Conservation (phyloP, 1,284 basidiomycete genomes). For the Psilocybe mexicana region DNA sequence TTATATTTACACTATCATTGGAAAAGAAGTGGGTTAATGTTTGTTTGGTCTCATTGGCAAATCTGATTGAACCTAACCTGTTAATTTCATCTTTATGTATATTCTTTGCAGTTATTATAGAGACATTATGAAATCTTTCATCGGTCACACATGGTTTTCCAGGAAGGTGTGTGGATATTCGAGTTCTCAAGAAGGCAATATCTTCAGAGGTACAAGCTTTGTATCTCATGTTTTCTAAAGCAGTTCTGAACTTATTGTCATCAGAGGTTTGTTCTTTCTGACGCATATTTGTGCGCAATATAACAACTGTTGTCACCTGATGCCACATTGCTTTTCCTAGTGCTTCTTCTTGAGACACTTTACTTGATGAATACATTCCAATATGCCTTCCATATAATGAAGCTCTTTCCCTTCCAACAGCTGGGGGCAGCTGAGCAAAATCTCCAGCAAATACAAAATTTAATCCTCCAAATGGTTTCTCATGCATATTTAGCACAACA, state of each 20-base stretch:
- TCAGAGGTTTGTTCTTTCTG: conserved; percentile 11
- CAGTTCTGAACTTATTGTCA: conserved; percentile 10
- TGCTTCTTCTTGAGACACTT: conserved; percentile 6
- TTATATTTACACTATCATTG: too few relatives aligned
- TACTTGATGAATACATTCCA: not conserved
- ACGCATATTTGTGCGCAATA: conserved; percentile 19
- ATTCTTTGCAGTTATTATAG: not conserved
- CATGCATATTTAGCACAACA: too few relatives aligned
- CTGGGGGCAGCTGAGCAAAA: conserved; percentile 20
- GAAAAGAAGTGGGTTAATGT: conserved; percentile 23
- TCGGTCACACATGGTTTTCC: conserved; percentile 11
- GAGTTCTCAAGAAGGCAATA: conserved; percentile 3
- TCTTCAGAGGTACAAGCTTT: not conserved
- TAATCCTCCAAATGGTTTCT: conserved; percentile 4
- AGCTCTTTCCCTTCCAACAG: not conserved
- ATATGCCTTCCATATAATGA: conserved; percentile 10
- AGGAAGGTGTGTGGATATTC: conserved; percentile 14
- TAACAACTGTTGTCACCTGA: conserved; percentile 18
- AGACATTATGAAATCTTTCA: too few relatives aligned
- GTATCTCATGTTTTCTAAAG: not conserved
- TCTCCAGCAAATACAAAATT: conserved; percentile 7
- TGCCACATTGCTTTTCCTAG: conserved; percentile 21
- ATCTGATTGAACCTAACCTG: too few relatives aligned
- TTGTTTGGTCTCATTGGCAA: conserved; percentile 19
- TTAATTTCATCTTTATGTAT: conserved; percentile 30